Evolutionary conservation across 75 land plant species (phyloP), one percentile per base, ranked within the genome.

Genomic region (Sequoiadendron giganteum): DNA sequence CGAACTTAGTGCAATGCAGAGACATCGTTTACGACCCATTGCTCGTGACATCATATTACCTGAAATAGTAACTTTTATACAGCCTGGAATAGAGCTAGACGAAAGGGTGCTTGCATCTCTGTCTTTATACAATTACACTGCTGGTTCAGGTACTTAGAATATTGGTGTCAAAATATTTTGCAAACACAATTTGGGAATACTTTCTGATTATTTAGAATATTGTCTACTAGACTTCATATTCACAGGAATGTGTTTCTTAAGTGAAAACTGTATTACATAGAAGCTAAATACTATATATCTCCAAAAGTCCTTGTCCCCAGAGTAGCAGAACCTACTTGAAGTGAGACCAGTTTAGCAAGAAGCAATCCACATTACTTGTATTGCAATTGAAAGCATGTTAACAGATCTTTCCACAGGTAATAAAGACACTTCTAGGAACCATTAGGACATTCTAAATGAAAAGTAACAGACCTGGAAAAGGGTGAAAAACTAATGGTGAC

Each of bases 81-180:
- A 92, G 76, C 94, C 93, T 73, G 93, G 93, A 56, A 80, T 88
- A 65, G 92, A 95, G 83, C 87, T 93, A 58, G 94, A 95, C 72
- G 96, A 95, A 86, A 91, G 93, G 85, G 85, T 95, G 76, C 81
- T 95, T 75, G 94, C 93, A 36, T 93, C 93, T 78, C 76, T 93
- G 5, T 91, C 90, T 86, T 58, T 94, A 36, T 93, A 90, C 76
- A 94, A 93, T 77, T 94, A 88, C 86, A 82, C 93, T 49, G 90
- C 88, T 85, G 94, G 93, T 1, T 90, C 85, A 94, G 95, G 95
- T 94, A 93, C 76, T 42, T 83, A 32, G 76, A 73, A 73, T 9
- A 73, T 9, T 32, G 76, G 68, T 56, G 3, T 56, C 61, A 61
- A 61, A 21, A 61, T 61, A 21, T 19, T 65, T 65, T 65, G n/a